A percentile compares a stretch with the other conserved stretches of the same genome.
Conservation (phyloP, 257 asterid genomes). For the Ophiorrhiza pumila region DNA sequence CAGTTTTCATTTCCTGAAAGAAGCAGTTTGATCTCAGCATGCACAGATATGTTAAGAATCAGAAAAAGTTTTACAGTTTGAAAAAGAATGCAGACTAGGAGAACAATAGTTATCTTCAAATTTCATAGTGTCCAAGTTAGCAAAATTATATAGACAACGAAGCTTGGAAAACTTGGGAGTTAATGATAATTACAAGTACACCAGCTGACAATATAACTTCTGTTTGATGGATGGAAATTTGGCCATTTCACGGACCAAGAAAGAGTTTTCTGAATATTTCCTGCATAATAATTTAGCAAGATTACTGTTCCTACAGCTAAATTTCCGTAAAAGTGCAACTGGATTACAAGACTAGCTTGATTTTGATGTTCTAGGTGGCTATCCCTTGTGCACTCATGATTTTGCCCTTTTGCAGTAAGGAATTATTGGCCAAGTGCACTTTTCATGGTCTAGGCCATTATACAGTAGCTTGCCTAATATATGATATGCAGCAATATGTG, state of each 20-base stretch:
- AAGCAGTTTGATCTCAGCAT: not conserved
- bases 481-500: no score
- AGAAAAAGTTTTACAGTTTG: not conserved
- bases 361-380: not conserved
- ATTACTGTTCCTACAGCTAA: not conserved
- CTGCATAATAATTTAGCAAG: not conserved
- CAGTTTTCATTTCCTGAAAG: slow-evolving; percentile 13
- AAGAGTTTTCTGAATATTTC: not conserved
- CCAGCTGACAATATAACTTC: not conserved
- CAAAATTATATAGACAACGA: not conserved
- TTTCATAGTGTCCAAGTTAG: not conserved
- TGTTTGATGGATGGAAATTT: no score
- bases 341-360: not conserved
- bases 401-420: no score
- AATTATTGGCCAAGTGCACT: no score
- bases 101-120: not conserved
- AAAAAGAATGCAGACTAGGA: not conserved
- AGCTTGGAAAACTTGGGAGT: not conserved
- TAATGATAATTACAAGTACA: not conserved
- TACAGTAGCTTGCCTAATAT: no score
- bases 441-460: no score
- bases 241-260: not conserved
- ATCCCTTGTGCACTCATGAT: no score
- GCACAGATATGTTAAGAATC: not conserved
- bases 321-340: not conserved